Base-by-base conservation (phyloP, 495 filamentous ascomycete species). In the Cercophora newfieldiana region DNA sequence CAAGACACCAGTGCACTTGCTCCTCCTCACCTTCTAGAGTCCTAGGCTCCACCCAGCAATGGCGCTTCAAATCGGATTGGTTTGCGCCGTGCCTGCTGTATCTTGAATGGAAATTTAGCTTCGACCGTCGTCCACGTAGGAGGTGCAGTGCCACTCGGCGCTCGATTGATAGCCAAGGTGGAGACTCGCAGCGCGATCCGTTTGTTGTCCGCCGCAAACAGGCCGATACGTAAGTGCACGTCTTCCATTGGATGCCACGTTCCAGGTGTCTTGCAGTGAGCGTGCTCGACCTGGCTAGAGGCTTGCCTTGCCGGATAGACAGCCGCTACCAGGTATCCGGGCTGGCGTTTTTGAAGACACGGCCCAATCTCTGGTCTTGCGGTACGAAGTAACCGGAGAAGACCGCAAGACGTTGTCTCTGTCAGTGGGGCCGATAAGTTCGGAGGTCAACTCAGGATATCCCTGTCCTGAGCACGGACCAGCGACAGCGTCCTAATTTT, bases 381-480 rank as follows among this genome's bases (percentile, higher is more conserved):
- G n/a, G n/a, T n/a, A n/a, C n/a, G n/a, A n/a, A n/a, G n/a, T n/a
- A n/a, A n/a, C n/a, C n/a, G n/a, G n/a, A n/a, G 37, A 44, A 14
- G 37, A 14, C 12, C 2, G 37, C 5, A 5, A 14, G 37, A 44
- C 37, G 37, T 44, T 16, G 37, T 44, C 37, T 44, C 37, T 16
- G 37, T 44, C 18, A 8, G 37, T 44, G 37, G 37, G 37, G 37
- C 37, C 37, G 37, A 44, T 44, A 44, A 16, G 10, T 44, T 44
- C 37, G 37, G 37, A 16, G 37, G n/a, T n/a, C n/a, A n/a, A n/a
- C n/a, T n/a, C n/a, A n/a, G n/a, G n/a, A n/a, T n/a, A n/a, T n/a
- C 37, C 37, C 37, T 44, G 37, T 16, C 12, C 18, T 44, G 37
- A 57, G 55, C 55, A 57, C 55, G 55, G 55, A 30, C 55, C 55